Conservation (phyloP, 495 filamentous ascomycete species). For the Rhypophila decipiens region DNA sequence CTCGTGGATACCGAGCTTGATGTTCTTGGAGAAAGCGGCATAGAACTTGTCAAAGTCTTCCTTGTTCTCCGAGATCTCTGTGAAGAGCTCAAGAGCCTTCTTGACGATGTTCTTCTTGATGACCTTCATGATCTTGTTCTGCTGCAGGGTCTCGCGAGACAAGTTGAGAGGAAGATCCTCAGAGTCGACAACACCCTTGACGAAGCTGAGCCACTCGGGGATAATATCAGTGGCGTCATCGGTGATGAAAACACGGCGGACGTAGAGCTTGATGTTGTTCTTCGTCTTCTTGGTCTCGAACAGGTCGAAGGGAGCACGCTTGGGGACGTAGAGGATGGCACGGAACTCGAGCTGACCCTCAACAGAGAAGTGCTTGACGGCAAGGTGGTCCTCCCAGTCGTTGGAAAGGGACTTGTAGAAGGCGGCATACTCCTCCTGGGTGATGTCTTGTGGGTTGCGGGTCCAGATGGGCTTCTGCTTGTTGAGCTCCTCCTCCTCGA, state of each 20-base stretch:
- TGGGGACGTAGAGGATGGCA: slow-evolving; percentile 97
- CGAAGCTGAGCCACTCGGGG: slow-evolving; percentile 97
- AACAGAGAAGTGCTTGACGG: slow-evolving; percentile 99
- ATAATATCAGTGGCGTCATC: slow-evolving; percentile 98
- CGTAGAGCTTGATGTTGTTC: slow-evolving; percentile 99
- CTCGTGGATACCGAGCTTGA: slow-evolving; percentile 99
- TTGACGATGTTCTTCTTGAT: slow-evolving; percentile 99
- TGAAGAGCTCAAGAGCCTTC: slow-evolving; percentile 99
- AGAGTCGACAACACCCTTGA: slow-evolving; percentile 99
- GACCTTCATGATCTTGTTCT: slow-evolving; percentile 99
- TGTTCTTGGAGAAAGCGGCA: slow-evolving; percentile 98
- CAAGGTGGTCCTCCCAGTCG: slow-evolving; percentile 99
- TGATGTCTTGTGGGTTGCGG: slow-evolving; percentile 93
- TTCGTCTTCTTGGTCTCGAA: slow-evolving; percentile 99
- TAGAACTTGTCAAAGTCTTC: slow-evolving; percentile 99
- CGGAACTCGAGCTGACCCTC: slow-evolving; percentile 99
- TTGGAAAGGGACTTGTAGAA: slow-evolving; percentile 99
- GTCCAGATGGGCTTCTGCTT: slow-evolving; percentile 99
- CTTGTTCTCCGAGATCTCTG: slow-evolving; percentile 96
- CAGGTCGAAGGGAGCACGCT: slow-evolving; percentile 98
- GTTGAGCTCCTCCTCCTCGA: slow-evolving; percentile 99
- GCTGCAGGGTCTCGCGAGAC: slow-evolving; percentile 99
- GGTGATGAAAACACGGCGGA: slow-evolving; percentile 99
- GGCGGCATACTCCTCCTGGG: slow-evolving; percentile 89
- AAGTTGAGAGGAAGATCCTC: slow-evolving; percentile 98